These are phyloP conservation scores for Platanthera zijinensis DNA, from an alignment of 106 monocot species.

Conservation along the genomic window DNA sequence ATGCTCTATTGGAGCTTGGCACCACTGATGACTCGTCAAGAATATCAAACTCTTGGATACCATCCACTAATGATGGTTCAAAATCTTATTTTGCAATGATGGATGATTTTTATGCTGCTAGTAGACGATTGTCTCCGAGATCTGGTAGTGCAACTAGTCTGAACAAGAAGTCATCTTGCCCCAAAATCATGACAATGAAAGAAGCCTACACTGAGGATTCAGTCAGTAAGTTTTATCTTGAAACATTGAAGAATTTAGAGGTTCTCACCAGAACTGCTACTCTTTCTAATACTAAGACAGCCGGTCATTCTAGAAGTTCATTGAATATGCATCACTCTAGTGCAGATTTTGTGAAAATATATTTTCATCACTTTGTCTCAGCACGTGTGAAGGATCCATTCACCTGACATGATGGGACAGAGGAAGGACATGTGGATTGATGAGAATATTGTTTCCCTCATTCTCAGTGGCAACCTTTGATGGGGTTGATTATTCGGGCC, in stretches of 20 bases:
- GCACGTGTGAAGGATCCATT: too few relatives aligned
- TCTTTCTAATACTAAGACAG: background rate
- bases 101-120: background rate
- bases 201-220: background rate
- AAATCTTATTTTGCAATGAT: constrained; percentile 7
- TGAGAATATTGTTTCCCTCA: too few relatives aligned
- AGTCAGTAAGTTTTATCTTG: background rate
- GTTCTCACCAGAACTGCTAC: background rate
- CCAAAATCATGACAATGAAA: constrained; percentile 1
- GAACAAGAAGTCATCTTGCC: background rate
- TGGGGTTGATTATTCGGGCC: too few relatives aligned
- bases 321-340: constrained; percentile 16
- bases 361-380: background rate
- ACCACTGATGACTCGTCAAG: background rate
- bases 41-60: background rate
- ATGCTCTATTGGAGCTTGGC: background rate
- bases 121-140: background rate
- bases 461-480: too few relatives aligned
- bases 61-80: constrained; percentile 4
- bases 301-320: background rate
- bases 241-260: constrained; percentile 2
- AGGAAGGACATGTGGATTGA: too few relatives aligned
- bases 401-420: too few relatives aligned
- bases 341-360: background rate
- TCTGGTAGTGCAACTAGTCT: background rate